These are phyloP conservation scores for Corylus heterophylla DNA, from an alignment of 306 rosid genomes.

Conservation along the genomic window DNA sequence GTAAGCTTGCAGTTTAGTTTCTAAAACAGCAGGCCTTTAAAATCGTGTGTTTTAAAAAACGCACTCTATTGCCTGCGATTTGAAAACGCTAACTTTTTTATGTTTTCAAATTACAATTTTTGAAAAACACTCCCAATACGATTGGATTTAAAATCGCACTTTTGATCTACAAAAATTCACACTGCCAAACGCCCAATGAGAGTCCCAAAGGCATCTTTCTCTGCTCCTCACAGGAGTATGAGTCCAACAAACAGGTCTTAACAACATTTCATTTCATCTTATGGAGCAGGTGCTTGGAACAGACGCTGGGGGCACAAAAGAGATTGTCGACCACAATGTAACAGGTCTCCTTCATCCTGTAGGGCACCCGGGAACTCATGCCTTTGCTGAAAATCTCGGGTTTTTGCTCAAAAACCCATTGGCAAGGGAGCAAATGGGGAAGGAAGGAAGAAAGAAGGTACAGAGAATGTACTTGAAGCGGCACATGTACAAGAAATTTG, in stretches of 20 bases:
- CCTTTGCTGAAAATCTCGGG: slow-evolving; percentile 59
- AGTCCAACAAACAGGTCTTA: slow-evolving; percentile 5
- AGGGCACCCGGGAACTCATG: slow-evolving; percentile 54
- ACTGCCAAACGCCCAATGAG: no score
- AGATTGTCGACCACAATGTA: slow-evolving; percentile 80
- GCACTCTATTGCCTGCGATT: no score
- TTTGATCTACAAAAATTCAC: no score
- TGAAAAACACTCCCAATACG: no score
- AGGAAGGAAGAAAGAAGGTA: slow-evolving; percentile 71
- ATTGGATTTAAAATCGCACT: no score
- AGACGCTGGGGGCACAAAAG: slow-evolving; percentile 83
- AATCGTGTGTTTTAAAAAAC: no score
- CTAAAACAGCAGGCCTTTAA: no score
- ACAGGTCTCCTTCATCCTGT: slow-evolving; percentile 81
- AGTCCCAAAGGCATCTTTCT: no score
- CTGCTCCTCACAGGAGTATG: background rate
- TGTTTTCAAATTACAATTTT: no score
- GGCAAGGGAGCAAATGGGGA: slow-evolving; percentile 71
- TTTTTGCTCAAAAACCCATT: slow-evolving; percentile 58
- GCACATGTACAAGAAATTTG: slow-evolving; percentile 79
- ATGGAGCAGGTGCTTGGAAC: slow-evolving; percentile 83
- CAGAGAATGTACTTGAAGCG: slow-evolving; percentile 73
- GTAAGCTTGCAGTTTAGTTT: no score
- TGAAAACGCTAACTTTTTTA: no score
- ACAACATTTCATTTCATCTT: slow-evolving; percentile 15